A percentile compares a stretch with the other conserved stretches of the same genome.
Conservation (phyloP, 2,329 filamentous ascomycete genomes). For the Volutella citrinella region DNA sequence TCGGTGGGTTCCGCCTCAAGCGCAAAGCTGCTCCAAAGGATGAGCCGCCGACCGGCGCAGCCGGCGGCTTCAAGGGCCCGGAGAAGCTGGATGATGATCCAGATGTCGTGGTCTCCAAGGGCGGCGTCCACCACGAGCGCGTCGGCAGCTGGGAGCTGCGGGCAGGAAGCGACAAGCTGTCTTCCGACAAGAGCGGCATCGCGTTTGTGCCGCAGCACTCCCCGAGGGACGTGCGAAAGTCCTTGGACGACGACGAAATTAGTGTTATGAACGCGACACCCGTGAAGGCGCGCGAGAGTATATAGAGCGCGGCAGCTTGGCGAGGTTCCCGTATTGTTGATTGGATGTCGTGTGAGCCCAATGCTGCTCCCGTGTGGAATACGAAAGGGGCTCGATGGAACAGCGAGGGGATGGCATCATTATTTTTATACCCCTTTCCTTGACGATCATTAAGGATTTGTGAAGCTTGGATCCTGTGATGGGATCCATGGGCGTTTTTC, state of each 20-base stretch:
- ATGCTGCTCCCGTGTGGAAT: too few species aligned
- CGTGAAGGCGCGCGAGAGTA: constrained; percentile 37
- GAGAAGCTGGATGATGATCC: constrained; percentile 44
- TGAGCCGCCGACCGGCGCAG: constrained; percentile 3
- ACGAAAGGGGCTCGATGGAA: too few species aligned
- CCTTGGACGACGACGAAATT: constrained; percentile 30
- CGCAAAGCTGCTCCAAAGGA: constrained; percentile 13
- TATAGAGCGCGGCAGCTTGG: too few species aligned
- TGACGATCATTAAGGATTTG: too few species aligned
- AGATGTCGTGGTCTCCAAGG: constrained; percentile 39
- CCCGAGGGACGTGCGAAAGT: constrained; percentile 12
- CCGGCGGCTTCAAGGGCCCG: constrained; percentile 42
- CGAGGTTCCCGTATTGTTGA: too few species aligned
- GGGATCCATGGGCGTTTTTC: too few species aligned
- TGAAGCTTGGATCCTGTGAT: too few species aligned
- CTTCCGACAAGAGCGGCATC: too few species aligned
- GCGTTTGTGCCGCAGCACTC: constrained; percentile 23
- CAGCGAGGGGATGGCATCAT: too few species aligned
- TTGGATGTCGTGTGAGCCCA: too few species aligned
- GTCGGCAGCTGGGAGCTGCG: constrained; percentile 50
- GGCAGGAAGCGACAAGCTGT: constrained; percentile 10
- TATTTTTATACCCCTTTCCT: too few species aligned
- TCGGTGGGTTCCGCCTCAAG: constrained; percentile 33
- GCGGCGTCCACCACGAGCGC: constrained; percentile 42
- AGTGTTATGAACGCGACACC: constrained; percentile 35